These are phyloP conservation scores for Azolla pinnata DNA, from an alignment of 75 land plant species.

Conservation along the genomic window DNA sequence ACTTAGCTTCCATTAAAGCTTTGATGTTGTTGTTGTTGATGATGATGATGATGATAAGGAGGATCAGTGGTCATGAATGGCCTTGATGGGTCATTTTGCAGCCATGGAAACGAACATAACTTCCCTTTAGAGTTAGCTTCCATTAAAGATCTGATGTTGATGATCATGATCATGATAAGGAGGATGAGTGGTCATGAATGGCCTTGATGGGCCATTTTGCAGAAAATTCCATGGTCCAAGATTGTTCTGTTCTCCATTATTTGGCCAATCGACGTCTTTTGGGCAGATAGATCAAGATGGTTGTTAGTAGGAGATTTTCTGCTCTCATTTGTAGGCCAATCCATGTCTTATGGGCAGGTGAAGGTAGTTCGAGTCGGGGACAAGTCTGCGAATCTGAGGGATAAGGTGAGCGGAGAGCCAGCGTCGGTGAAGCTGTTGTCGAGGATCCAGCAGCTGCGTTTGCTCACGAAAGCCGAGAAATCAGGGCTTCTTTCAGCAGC, in stretches of 20 bases:
- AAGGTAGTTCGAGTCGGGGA: conserved; percentile 48
- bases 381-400: conserved; percentile 30
- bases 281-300: neutral
- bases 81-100: too few relatives aligned
- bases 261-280: neutral
- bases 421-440: conserved; percentile 67
- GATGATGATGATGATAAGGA: too few relatives aligned
- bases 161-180: too few relatives aligned
- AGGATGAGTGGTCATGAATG: neutral
- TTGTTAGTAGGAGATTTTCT: neutral
- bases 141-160: too few relatives aligned
- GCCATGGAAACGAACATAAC: too few relatives aligned
- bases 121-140: too few relatives aligned
- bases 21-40: too few relatives aligned
- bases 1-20: too few relatives aligned
- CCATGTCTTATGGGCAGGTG: neutral
- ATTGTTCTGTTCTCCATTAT: neutral
- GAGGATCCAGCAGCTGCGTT: conserved; percentile 74
- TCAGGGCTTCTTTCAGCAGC: conserved; percentile 91
- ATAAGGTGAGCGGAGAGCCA: conserved; percentile 8
- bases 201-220: neutral
- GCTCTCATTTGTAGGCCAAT: neutral
- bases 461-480: conserved; percentile 87
- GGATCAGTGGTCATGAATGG: too few relatives aligned
- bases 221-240: neutral